Evolutionary conservation across 2,329 filamentous ascomycete species (phyloP).

Genomic region (Epicoccum nigrum): DNA sequence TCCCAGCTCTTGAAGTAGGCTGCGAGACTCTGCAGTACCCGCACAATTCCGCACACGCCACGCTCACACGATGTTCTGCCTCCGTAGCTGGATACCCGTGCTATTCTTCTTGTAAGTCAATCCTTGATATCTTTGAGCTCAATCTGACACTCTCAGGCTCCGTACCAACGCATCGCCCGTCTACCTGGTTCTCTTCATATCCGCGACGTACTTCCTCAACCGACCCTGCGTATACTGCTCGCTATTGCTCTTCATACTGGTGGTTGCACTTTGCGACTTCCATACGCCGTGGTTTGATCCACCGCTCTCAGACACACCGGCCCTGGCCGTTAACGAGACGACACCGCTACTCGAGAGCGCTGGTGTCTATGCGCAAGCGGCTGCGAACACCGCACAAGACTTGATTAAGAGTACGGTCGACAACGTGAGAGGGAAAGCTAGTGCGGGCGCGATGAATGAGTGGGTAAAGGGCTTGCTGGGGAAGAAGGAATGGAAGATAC

Average conservation of each 20-base stretch:
- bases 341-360: conserved; percentile 61
- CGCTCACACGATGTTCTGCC: conserved; percentile 64
- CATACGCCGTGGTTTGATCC: conserved; percentile 91
- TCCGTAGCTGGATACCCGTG: conserved; percentile 63
- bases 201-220: conserved; percentile 94
- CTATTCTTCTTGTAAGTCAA: conserved; percentile 59
- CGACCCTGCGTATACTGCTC: conserved; percentile 98
- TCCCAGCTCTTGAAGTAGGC: background rate
- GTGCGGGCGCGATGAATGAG: conserved; percentile 71
- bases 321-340: conserved; percentile 40
- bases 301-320: conserved; percentile 53
- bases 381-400: conserved; percentile 57
- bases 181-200: conserved; percentile 64
- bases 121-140: background rate
- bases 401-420: conserved; percentile 37
- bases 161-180: conserved; percentile 57
- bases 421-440: conserved; percentile 36
- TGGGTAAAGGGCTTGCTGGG: conserved; percentile 85
- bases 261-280: conserved; percentile 95
- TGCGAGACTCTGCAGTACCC: background rate
- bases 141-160: conserved; percentile 22
- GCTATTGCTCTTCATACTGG: conserved; percentile 90
- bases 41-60: conserved; percentile 21
- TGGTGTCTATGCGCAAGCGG: conserved; percentile 69
- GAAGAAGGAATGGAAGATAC: conserved; percentile 85